A percentile compares a stretch with the other conserved stretches of the same genome.
These are phyloP conservation scores for Nectriaceae sp. DNA, from an alignment of 2,329 filamentous ascomycete species.

Conservation along the genomic window DNA sequence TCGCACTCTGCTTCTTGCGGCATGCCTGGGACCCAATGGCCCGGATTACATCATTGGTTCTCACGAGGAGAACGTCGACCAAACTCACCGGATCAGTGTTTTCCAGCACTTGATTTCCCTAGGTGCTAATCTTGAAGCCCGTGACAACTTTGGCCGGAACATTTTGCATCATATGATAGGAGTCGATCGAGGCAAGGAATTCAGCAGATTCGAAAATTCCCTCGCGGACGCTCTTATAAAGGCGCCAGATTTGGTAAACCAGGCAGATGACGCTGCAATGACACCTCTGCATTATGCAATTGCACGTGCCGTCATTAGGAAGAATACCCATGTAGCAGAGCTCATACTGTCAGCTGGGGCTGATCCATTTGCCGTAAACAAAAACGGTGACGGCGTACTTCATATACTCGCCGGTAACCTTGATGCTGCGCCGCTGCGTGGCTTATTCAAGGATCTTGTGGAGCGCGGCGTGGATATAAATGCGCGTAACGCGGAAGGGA, in stretches of 20 bases:
- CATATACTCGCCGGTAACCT: no score
- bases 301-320: no score
- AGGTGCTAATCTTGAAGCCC: conserved; percentile 14
- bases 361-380: no score
- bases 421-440: background rate
- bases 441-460: conserved; percentile 19
- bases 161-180: conserved; percentile 11
- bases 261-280: conserved; percentile 15
- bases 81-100: conserved; percentile 23
- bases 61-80: background rate
- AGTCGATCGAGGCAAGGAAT: background rate
- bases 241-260: conserved; percentile 11
- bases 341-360: no score
- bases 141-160: conserved; percentile 15
- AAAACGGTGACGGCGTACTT: no score
- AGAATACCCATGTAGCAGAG: no score
- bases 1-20: conserved; percentile 14
- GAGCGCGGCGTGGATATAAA: conserved; percentile 23
- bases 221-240: conserved; percentile 3
- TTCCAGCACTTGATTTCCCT: conserved; percentile 10
- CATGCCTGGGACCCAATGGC: background rate
- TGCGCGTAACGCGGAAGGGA: conserved; percentile 22
- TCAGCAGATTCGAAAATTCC: conserved; percentile 1
- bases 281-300: conserved; percentile 18
- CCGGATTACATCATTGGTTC: no score